Evolutionary conservation across 176 grass and related monocot genomes (phyloP).

Genomic region (Pontederia crassipes): DNA sequence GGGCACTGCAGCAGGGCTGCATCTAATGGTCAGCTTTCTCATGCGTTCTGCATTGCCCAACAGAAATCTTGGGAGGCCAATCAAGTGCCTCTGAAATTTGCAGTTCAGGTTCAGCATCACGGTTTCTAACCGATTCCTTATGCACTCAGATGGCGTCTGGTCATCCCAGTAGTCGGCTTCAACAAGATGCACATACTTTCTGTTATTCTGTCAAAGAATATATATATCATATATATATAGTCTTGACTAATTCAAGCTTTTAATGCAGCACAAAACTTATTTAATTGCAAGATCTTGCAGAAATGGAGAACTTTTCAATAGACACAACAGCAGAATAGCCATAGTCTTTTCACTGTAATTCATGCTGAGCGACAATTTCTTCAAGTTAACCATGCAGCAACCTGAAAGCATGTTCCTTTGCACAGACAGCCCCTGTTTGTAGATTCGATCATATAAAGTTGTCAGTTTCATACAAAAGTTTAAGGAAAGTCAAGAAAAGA

Average conservation of each 20-base stretch:
- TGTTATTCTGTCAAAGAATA: neutral
- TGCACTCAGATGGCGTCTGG: neutral
- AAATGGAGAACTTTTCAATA: neutral
- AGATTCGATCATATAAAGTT: no score
- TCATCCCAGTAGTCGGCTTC: neutral
- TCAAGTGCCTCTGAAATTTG: neutral
- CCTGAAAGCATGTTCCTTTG: neutral
- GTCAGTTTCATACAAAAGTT: no score
- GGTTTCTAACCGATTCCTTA: neutral
- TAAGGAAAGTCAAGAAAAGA: no score
- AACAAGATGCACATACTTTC: neutral
- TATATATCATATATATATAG: neutral
- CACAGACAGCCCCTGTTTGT: neutral
- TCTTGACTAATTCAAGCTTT: neutral
- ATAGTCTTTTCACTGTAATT: neutral
- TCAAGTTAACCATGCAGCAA: neutral
- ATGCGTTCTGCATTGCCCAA: neutral
- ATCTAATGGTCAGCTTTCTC: neutral
- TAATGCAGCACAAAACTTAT: neutral
- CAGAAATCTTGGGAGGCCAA: neutral
- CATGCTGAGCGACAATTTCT: neutral
- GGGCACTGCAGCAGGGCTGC: no score
- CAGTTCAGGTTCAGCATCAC: neutral
- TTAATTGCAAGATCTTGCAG: neutral
- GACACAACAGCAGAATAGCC: neutral